Evolutionary conservation across 2,329 filamentous ascomycete species (phyloP).

Genomic region (Pleomassaria siparia): DNA sequence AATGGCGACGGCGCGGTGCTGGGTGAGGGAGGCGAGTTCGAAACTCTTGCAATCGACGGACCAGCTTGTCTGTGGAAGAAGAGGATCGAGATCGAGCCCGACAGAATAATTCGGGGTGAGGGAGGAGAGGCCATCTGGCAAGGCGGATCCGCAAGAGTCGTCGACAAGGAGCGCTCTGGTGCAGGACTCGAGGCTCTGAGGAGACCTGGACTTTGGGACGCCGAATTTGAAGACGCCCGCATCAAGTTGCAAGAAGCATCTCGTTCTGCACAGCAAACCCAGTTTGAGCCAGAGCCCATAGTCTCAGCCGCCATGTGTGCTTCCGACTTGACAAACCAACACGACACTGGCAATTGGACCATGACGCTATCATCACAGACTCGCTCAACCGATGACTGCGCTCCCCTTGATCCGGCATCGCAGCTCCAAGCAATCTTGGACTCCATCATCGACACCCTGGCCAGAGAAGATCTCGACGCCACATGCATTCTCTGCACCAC

Average conservation of each 20-base stretch:
- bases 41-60: constrained; percentile 85
- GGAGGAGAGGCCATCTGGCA: constrained; percentile 77
- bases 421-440: background rate
- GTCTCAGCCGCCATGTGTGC: background rate
- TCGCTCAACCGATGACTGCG: background rate
- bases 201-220: constrained; percentile 68
- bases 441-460: background rate
- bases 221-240: constrained; percentile 54
- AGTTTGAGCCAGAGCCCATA: background rate
- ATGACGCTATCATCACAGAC: background rate
- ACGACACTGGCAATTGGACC: background rate
- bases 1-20: constrained; percentile 69
- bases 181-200: constrained; percentile 44
- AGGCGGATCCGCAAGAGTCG: constrained; percentile 60
- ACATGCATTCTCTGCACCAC: constrained; percentile 48
- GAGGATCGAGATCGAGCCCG: constrained; percentile 64
- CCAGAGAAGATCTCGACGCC: constrained; percentile 17
- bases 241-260: constrained; percentile 5
- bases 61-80: constrained; percentile 72
- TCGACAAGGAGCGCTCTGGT: constrained; percentile 42
- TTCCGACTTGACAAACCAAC: background rate
- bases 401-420: background rate
- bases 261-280: too few relatives aligned
- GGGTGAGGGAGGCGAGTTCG: constrained; percentile 94
- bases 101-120: constrained; percentile 61